These are phyloP conservation scores for Sodiomyces alkalinus DNA, from an alignment of 2,329 filamentous ascomycete genomes.

Conservation along the genomic window DNA sequence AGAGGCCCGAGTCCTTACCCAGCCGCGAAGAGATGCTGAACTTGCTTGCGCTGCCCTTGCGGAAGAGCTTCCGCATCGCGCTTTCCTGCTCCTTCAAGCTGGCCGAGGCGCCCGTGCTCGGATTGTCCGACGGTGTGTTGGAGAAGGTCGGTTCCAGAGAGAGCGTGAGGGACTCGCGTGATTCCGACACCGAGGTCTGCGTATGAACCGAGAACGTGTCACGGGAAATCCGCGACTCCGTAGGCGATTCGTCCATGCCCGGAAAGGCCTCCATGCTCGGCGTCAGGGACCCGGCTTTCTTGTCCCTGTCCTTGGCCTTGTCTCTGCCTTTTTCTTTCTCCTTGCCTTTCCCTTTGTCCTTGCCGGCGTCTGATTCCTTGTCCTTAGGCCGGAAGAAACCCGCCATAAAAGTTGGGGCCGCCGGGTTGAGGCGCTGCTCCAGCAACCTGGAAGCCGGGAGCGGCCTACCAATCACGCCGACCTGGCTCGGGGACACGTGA, in stretches of 20 bases:
- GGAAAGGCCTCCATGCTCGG: constrained; percentile 22
- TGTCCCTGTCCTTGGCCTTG: constrained; percentile 21
- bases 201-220: constrained; percentile 43
- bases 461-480: constrained; percentile 67
- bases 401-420: constrained; percentile 75
- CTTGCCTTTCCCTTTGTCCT: constrained; percentile 5
- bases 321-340: constrained; percentile 1
- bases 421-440: constrained; percentile 63
- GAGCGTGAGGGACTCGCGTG: constrained; percentile 42
- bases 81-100: constrained; percentile 37
- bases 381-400: constrained; percentile 41
- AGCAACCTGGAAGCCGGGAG: constrained; percentile 39
- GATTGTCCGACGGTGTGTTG: constrained; percentile 40
- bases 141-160: constrained; percentile 39
- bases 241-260: constrained; percentile 31
- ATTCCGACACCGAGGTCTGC: constrained; percentile 41
- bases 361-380: constrained; percentile 9
- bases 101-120: constrained; percentile 18
- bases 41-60: constrained; percentile 51
- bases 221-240: constrained; percentile 37
- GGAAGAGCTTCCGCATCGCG: constrained; percentile 44
- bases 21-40: constrained; percentile 44
- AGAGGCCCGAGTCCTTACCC: constrained; percentile 36
- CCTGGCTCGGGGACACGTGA: constrained; percentile 37
- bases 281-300: constrained; percentile 17